A percentile compares a stretch with the other conserved stretches of the same genome.
These are phyloP conservation scores for Lentinula edodes DNA, from an alignment of 768 basidiomycete species.

Conservation along the genomic window DNA sequence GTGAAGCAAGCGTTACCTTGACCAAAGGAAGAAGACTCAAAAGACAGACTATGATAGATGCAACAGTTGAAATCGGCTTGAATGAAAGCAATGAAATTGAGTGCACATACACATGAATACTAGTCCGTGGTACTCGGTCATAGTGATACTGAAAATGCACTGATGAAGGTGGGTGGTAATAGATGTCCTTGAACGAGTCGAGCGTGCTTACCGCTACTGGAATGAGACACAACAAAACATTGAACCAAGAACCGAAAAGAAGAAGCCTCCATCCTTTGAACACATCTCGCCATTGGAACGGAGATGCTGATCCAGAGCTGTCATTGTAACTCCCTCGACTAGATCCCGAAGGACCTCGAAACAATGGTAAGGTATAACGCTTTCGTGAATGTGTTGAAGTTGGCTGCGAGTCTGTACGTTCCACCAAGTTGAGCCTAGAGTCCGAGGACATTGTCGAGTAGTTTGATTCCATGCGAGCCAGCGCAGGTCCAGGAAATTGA, in stretches of 20 bases:
- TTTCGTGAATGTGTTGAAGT: background rate
- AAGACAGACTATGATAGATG: constrained; percentile 44
- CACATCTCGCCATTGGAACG: background rate
- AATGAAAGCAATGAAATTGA: background rate
- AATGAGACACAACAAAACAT: constrained; percentile 57
- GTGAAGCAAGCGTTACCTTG: constrained; percentile 37
- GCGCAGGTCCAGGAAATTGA: constrained; percentile 6
- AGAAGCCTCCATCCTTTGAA: constrained; percentile 46
- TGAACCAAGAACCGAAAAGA: constrained; percentile 61
- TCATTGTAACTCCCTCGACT: background rate
- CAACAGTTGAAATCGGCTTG: background rate
- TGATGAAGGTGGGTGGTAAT: constrained; percentile 16
- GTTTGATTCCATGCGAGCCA: constrained; percentile 6
- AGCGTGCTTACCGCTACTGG: constrained; percentile 55
- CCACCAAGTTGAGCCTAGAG: background rate
- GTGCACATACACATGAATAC: constrained; percentile 54
- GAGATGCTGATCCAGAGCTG: background rate
- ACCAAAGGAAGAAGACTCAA: constrained; percentile 76
- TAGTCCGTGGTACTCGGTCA: constrained; percentile 43
- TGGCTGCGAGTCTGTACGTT: background rate
- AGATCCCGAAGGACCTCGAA: background rate
- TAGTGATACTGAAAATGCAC: constrained; percentile 51
- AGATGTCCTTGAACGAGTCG: background rate
- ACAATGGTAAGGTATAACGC: constrained; percentile 5
- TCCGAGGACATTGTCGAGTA: constrained; percentile 6